These are phyloP conservation scores for Chlamydomonas incerta DNA, from an alignment of 139 green algal species.

Conservation along the genomic window DNA sequence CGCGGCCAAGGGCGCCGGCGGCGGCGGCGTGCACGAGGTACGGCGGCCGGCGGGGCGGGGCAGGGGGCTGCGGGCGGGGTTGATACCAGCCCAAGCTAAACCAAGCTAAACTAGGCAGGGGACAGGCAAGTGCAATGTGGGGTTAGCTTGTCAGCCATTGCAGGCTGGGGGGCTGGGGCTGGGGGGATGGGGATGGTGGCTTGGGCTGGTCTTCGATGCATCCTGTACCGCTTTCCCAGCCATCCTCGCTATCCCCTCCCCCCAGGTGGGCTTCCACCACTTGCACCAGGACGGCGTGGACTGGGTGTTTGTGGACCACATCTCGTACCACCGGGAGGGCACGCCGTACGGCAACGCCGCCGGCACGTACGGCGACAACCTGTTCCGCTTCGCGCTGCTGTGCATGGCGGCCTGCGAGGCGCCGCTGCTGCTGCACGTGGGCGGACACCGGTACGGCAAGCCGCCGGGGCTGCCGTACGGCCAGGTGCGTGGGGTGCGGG, in stretches of 20 bases:
- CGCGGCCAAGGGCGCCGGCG: slow-evolving; percentile 53
- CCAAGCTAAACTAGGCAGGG: too few relatives aligned
- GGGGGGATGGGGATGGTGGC: too few relatives aligned
- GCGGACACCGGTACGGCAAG: slow-evolving; percentile 20
- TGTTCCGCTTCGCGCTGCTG: slow-evolving; percentile 59
- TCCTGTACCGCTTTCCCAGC: too few relatives aligned
- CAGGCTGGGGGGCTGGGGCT: too few relatives aligned
- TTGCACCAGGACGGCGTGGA: slow-evolving; percentile 75
- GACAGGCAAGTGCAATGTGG: too few relatives aligned
- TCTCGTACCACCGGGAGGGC: slow-evolving; percentile 73
- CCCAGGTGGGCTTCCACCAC: slow-evolving; percentile 77
- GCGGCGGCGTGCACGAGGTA: slow-evolving; percentile 70
- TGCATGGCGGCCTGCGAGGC: neutral
- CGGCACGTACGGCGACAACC: slow-evolving; percentile 82
- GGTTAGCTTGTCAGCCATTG: too few relatives aligned
- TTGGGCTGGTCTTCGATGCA: too few relatives aligned
- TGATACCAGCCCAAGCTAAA: too few relatives aligned
- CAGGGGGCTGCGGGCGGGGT: too few relatives aligned
- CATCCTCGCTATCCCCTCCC: neutral
- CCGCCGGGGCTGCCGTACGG: slow-evolving; percentile 70
- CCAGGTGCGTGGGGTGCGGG: slow-evolving; percentile 38
- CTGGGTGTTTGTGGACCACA: slow-evolving; percentile 90
- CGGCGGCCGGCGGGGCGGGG: too few relatives aligned
- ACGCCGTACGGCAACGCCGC: slow-evolving; percentile 65
- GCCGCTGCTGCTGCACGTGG: slow-evolving; percentile 65